phyloP scores from a whole-genome alignment of 1,139 yeast species.

The Yamadazyma blattariae region DNA sequence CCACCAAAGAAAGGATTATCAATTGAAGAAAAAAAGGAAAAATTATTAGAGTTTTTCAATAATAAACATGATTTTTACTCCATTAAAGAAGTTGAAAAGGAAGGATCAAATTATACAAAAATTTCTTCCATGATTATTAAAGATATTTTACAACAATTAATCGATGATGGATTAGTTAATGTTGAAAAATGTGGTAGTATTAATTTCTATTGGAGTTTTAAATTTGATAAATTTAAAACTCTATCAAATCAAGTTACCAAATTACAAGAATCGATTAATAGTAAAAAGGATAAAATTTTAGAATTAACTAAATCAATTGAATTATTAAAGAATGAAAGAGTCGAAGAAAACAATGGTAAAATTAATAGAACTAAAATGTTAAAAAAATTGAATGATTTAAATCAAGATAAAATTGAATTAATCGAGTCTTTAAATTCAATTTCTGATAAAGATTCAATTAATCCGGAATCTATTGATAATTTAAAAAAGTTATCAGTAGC shows the following conservation, averaged over 20 bases:
- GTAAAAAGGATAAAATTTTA: background rate
- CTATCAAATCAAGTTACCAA: background rate
- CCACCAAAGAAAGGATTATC: constrained; percentile 1
- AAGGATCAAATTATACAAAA: background rate
- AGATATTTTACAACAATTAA: background rate
- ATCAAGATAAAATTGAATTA: background rate
- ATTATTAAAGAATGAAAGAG: background rate
- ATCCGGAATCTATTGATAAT: background rate
- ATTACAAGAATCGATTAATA: background rate
- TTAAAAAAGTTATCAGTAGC: background rate
- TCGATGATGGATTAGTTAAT: background rate
- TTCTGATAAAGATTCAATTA: background rate
- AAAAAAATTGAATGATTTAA: background rate
- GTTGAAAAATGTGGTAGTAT: constrained; percentile 1
- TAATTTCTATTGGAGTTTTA: background rate
- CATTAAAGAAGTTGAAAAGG: background rate
- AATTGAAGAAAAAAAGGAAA: background rate
- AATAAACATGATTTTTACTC: background rate
- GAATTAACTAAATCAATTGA: background rate
- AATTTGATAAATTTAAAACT: background rate
- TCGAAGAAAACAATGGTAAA: background rate
- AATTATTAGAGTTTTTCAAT: background rate
- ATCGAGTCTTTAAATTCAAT: background rate
- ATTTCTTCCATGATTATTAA: background rate
- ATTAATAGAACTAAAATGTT: background rate